Evolutionary conservation across 1,284 basidiomycete genomes (phyloP), one percentile per base, ranked within the genome.

Genomic region (Schizopora paradoxa): DNA sequence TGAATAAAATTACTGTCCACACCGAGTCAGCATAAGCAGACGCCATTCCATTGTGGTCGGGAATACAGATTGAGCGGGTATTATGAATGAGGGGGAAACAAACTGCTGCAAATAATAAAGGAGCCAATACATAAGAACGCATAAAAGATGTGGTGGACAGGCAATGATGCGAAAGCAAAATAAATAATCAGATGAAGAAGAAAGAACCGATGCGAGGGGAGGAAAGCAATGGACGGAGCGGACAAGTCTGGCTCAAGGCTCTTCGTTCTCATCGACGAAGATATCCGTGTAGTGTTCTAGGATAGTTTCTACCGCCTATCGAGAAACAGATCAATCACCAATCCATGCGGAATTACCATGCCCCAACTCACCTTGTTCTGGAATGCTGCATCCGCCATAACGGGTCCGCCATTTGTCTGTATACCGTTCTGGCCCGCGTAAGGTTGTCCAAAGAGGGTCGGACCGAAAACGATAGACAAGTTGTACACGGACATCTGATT

Each of bases 401-500:
- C 28, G 14, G 28, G 28, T 26, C 56, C 51, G 62, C 70, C 61
- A 64, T 64, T 57, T 47, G 57, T 52, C 54, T 56, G 16, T 61
- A 56, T 36, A 67, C 61, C 55, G 74, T 75, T 14, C 5, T 23
- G 19, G 16, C 38, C 48, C 7, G 41, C 18, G 13, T 33, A 31
- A 36, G 45, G 73, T 6, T 72, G 66, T 21, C 90, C 84, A 57
- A 96, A 86, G 28, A 99, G 67, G 4, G 95, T 98, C 6, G 95
- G 95, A 1, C 96, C 95, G 66, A 99, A 99, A 6, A 99, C 92
- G 56, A 99, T 97, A 5, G 91, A 85, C 26, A 99, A 68, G 65
- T 99, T 99, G 54, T 89, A 86, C 41, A 86, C 82, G 6, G 87
- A 82, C 95, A 99, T 99, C 41, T 90, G 85, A 63, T 99, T 99